Base-by-base conservation (phyloP, 169 alveolate genomes). In the Eimeria maxima region DNA sequence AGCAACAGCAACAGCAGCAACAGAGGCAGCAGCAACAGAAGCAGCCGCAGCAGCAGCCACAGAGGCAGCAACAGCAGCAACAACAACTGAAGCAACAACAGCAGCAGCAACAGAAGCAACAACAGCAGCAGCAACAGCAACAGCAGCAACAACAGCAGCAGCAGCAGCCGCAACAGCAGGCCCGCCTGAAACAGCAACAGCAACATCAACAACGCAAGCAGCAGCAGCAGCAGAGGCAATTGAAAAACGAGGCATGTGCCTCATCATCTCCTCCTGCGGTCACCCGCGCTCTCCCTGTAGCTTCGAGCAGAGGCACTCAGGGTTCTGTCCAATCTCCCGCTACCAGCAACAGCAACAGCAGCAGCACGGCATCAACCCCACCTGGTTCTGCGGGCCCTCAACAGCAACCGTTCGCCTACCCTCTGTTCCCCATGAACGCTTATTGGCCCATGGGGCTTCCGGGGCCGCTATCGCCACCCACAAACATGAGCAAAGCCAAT, bases 381-480 rank as follows among this genome's bases (percentile, higher is more conserved):
- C 86, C 33, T 6, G 57, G 1, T 2, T 11, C 45, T n/a, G 57
- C 86, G 1, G 33, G 18, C 5, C 18, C 55, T 11, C 29, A 50
- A 11, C 57, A 50, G 57, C 57, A 50, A 11, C 57, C 57, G 5
- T 50, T 50, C 57, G 57, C 57, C 5, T 74, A 11, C 44, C 86
- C 86, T 11, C 55, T 74, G 3, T 74, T 33, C 57, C 50, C 86
- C 8, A 27, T 74, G 8, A 74, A 42, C 55, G 57, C 86, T 13
- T 74, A 74, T 38, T 74, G 86, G 86, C 86, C 86, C 33, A 4
- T 74, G 55, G 86, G 86, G 20, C 33, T 74, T 5, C 86, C 86
- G 44, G 86, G 86, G 86, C 86, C 86, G 20, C 86, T 74, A 27
- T 74, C 86, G 45, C 86, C 86, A 2, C 86, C 86, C 2, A 27